phyloP scores from a whole-genome alignment of 495 filamentous ascomycete genomes.

The Filosporella fistucella region DNA sequence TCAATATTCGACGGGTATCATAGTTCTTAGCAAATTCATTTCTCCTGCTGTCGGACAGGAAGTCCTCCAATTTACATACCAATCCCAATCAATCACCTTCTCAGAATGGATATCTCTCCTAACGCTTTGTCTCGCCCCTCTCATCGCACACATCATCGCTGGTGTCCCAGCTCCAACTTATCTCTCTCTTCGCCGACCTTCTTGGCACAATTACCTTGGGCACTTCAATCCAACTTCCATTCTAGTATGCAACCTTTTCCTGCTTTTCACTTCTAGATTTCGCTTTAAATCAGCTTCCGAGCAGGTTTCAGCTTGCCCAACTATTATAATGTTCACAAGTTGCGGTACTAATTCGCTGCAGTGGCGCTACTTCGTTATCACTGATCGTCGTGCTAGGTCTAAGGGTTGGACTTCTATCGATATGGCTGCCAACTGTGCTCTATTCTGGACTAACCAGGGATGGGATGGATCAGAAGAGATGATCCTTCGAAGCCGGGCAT shows the following conservation, averaged over 20 bases:
- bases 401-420: slow-evolving; percentile 13
- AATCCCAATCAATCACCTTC: slow-evolving; percentile 15
- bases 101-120: slow-evolving; percentile 26
- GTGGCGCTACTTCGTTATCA: slow-evolving; percentile 29
- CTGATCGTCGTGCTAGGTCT: slow-evolving; percentile 25
- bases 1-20: neutral
- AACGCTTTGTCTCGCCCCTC: slow-evolving; percentile 28
- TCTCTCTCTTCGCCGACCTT: slow-evolving; percentile 1
- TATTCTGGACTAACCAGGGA: slow-evolving; percentile 25
- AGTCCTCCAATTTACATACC: neutral
- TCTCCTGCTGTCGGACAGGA: neutral
- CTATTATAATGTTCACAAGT: too few species aligned
- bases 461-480: slow-evolving; percentile 30
- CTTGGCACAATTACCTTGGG: slow-evolving; percentile 19
- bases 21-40: neutral
- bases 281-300: too few species aligned
- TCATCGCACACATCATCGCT: slow-evolving; percentile 16
- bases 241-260: too few species aligned
- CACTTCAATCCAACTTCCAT: slow-evolving; percentile 27
- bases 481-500: slow-evolving; percentile 6
- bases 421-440: slow-evolving; percentile 25
- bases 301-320: too few species aligned
- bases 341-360: too few species aligned
- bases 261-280: too few species aligned
- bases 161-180: neutral